Percentiles rank a stretch among this genome's conserved stretches.
phyloP scores from a whole-genome alignment of 2,329 filamentous ascomycete genomes.

The Dactylellina parvicollis region DNA sequence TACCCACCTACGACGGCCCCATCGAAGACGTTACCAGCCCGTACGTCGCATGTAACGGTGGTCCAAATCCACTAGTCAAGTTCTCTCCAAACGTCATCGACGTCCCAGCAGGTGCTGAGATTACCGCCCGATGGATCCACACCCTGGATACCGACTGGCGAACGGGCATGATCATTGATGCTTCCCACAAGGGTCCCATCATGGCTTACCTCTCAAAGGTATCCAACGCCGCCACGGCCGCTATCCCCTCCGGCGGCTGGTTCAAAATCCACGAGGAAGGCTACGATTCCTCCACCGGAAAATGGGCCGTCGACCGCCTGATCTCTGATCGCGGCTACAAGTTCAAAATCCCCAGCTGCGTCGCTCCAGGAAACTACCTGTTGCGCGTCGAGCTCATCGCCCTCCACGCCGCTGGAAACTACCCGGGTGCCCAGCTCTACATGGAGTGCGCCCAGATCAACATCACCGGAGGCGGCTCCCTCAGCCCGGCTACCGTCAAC shows the following conservation, averaged over 20 bases:
- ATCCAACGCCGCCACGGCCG: slow-evolving; percentile 63
- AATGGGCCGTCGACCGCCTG: slow-evolving; percentile 66
- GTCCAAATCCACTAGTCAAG: slow-evolving; percentile 59
- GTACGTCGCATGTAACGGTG: slow-evolving; percentile 64
- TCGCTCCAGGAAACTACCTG: slow-evolving; percentile 59
- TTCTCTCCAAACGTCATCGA: slow-evolving; percentile 62
- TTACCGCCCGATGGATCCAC: slow-evolving; percentile 67
- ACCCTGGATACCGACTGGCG: slow-evolving; percentile 63
- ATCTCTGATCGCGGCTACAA: slow-evolving; percentile 64
- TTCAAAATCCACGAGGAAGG: slow-evolving; percentile 65
- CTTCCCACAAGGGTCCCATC: slow-evolving; percentile 67
- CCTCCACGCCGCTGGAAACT: slow-evolving; percentile 51
- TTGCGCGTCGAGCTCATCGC: slow-evolving; percentile 57
- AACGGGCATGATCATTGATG: slow-evolving; percentile 63
- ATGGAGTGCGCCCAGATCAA: slow-evolving; percentile 58
- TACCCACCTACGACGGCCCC: slow-evolving; percentile 61
- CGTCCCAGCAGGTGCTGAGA: slow-evolving; percentile 65
- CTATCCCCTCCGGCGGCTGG: slow-evolving; percentile 63
- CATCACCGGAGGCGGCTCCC: slow-evolving; percentile 56
- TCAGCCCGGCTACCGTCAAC: slow-evolving; percentile 55
- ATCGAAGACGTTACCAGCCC: slow-evolving; percentile 58
- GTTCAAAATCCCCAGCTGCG: slow-evolving; percentile 60
- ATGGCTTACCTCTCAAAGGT: slow-evolving; percentile 57
- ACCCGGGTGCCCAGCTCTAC: slow-evolving; percentile 56
- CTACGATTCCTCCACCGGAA: slow-evolving; percentile 60